Conservation (phyloP, 2,329 filamentous ascomycete species). For the Chaetomiaceae sp. region DNA sequence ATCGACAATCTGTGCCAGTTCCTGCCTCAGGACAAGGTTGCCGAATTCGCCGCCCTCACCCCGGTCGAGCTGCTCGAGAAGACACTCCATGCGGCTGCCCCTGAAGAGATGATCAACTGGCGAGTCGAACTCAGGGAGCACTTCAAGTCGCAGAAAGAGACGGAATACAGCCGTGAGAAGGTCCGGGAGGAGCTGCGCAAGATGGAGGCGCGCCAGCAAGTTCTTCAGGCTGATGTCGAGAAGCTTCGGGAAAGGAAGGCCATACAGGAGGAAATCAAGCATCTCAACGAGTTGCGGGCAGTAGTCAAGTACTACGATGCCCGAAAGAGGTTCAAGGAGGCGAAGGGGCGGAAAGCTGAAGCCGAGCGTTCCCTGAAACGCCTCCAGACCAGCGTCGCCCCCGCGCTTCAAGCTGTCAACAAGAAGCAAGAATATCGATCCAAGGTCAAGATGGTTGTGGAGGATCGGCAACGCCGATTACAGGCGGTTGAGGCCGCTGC, state of each 20-base stretch:
- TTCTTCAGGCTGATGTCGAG: conserved; percentile 76
- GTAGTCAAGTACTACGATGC: conserved; percentile 23
- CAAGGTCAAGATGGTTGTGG: conserved; percentile 51
- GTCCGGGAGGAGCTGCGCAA: conserved; percentile 60
- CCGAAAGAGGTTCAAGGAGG: conserved; percentile 32
- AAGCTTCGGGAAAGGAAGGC: conserved; percentile 67
- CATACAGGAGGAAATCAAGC: conserved; percentile 41
- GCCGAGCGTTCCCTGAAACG: conserved; percentile 50
- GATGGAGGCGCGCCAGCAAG: conserved; percentile 67
- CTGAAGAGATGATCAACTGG: conserved; percentile 71
- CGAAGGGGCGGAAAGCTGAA: conserved; percentile 51
- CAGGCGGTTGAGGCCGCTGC: conserved; percentile 49
- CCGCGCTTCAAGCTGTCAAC: conserved; percentile 64
- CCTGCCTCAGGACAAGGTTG: conserved; percentile 89
- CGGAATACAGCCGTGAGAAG: conserved; percentile 52
- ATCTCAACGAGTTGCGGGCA: conserved; percentile 37
- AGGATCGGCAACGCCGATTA: conserved; percentile 50
- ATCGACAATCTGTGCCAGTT: conserved; percentile 98
- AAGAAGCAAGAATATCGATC: conserved; percentile 63
- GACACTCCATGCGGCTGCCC: conserved; percentile 83
- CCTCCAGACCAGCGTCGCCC: conserved; percentile 57
- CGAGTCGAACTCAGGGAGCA: conserved; percentile 70
- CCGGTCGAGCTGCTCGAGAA: conserved; percentile 77
- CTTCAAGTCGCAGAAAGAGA: conserved; percentile 62
- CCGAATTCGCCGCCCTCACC: conserved; percentile 82